Conservation (phyloP, 345 rosid genomes). For the Murraya paniculata region DNA sequence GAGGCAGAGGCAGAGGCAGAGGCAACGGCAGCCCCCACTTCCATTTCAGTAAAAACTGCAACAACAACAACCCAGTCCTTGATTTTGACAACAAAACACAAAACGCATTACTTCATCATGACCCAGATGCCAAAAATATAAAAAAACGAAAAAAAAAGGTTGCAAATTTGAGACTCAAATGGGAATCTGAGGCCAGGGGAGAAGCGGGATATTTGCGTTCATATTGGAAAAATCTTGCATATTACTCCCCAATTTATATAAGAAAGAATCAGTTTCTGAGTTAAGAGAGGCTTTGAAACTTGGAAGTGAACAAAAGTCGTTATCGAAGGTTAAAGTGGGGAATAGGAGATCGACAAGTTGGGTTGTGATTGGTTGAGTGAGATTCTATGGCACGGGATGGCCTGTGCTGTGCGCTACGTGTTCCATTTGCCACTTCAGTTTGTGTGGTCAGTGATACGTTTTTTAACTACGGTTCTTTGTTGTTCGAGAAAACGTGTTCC, state of each 20-base stretch:
- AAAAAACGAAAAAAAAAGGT: neutral
- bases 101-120: slow-evolving; percentile 5
- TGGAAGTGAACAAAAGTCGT: slow-evolving; percentile 10
- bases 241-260: neutral
- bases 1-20: slow-evolving; percentile 17
- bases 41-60: slow-evolving; percentile 28
- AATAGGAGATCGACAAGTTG: slow-evolving; percentile 35
- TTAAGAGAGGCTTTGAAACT: neutral
- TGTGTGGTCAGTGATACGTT: neutral
- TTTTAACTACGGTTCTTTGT: neutral
- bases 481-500: neutral
- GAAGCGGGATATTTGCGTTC: neutral
- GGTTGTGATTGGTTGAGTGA: slow-evolving; percentile 41
- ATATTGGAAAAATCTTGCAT: neutral
- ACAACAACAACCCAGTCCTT: neutral
- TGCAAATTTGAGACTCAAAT: slow-evolving; percentile 21
- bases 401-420: slow-evolving; percentile 30
- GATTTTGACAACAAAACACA: slow-evolving; percentile 7
- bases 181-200: slow-evolving; percentile 31
- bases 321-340: slow-evolving; percentile 18
- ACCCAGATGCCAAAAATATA: neutral
- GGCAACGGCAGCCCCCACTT: slow-evolving; percentile 18
- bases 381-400: slow-evolving; percentile 37
- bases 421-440: slow-evolving; percentile 16
- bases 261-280: neutral